Evolutionary conservation across 1,284 basidiomycete genomes (phyloP).

Genomic region (Mycena sp.): DNA sequence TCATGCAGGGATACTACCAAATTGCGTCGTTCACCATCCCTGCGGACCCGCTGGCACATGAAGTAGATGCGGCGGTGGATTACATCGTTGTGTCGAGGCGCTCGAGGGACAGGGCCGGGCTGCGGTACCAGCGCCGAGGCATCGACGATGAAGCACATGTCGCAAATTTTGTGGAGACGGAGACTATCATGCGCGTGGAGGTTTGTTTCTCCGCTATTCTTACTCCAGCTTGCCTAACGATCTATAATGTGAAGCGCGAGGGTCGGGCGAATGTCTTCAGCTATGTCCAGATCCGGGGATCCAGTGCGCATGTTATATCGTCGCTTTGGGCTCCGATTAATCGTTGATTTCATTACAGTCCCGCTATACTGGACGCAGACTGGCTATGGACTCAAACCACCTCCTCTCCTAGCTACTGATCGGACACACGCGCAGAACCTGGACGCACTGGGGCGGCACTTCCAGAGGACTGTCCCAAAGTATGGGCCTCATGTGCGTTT

Average conservation of each 20-base stretch:
- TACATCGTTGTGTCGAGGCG: constrained; percentile 86
- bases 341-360: constrained; percentile 57
- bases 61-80: constrained; percentile 62
- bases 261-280: constrained; percentile 82
- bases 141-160: constrained; percentile 88
- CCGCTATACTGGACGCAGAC: constrained; percentile 91
- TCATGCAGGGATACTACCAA: constrained; percentile 93
- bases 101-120: constrained; percentile 91
- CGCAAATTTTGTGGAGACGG: constrained; percentile 94
- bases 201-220: constrained; percentile 49
- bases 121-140: constrained; percentile 95
- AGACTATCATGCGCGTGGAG: constrained; percentile 85
- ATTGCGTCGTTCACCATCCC: constrained; percentile 73
- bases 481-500: constrained; percentile 81
- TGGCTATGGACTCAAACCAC: constrained; percentile 88
- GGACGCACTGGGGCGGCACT: constrained; percentile 79
- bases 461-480: constrained; percentile 68
- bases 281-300: constrained; percentile 90
- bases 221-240: constrained; percentile 5
- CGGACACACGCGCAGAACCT: constrained; percentile 79
- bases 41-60: constrained; percentile 55
- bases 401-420: constrained; percentile 80
- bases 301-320: constrained; percentile 66
- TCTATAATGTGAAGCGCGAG: constrained; percentile 60
- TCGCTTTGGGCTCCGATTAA: constrained; percentile 1